phyloP scores from a whole-genome alignment of 306 rosid species.

The Cucumis melo region DNA sequence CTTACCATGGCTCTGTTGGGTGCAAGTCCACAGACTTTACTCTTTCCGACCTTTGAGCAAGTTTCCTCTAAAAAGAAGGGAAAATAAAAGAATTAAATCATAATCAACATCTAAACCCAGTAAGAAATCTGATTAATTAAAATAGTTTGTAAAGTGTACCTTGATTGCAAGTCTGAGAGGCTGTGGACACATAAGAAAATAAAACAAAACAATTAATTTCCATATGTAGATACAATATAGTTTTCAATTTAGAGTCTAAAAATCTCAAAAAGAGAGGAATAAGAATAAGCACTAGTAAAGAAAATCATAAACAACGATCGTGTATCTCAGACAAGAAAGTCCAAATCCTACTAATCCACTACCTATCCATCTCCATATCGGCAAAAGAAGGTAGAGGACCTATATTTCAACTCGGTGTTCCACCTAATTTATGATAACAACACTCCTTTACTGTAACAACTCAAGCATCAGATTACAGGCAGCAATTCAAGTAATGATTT shows the following conservation, averaged over 20 bases:
- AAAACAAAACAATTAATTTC: conserved; percentile 30
- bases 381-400: neutral
- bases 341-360: neutral
- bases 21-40: conserved; percentile 98
- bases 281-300: neutral
- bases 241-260: no score
- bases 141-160: conserved; percentile 29
- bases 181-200: conserved; percentile 36
- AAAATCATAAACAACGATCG: neutral
- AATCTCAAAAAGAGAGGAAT: neutral
- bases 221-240: neutral
- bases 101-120: neutral
- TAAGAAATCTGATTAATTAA: conserved; percentile 3
- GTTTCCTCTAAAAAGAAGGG: conserved; percentile 31
- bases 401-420: neutral
- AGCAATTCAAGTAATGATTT: conserved; percentile 8
- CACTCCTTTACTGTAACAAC: neutral
- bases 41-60: conserved; percentile 55
- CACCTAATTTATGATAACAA: neutral
- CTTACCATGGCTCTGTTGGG: conserved; percentile 98
- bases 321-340: neutral
- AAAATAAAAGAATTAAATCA: conserved; percentile 12
- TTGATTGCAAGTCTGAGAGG: conserved; percentile 99
- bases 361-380: neutral
- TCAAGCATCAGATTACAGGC: conserved; percentile 27